phyloP scores from a whole-genome alignment of 2,329 filamentous ascomycete genomes.

The Verticillium isaacii region DNA sequence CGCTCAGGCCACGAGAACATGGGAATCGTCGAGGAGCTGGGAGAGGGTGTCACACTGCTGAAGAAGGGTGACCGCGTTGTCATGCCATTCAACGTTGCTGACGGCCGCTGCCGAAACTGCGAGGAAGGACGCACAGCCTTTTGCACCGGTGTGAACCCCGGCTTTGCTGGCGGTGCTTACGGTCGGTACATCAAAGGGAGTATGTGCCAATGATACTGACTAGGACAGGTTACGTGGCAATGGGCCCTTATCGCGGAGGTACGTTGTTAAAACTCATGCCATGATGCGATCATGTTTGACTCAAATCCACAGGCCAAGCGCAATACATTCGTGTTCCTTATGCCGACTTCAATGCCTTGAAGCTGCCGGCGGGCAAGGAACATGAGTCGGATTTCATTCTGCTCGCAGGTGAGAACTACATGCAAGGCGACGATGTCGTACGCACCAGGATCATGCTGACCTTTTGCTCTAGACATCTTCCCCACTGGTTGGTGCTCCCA shows the following conservation, averaged over 20 bases:
- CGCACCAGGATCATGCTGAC: background rate
- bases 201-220: background rate
- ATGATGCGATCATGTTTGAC: slow-evolving; percentile 9
- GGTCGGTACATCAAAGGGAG: slow-evolving; percentile 11
- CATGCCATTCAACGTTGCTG: slow-evolving; percentile 61
- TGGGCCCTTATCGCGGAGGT: slow-evolving; percentile 45
- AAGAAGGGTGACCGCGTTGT: slow-evolving; percentile 61
- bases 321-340: slow-evolving; percentile 62
- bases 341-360: slow-evolving; percentile 62
- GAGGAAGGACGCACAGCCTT: slow-evolving; percentile 62
- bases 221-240: slow-evolving; percentile 47
- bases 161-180: slow-evolving; percentile 30
- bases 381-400: slow-evolving; percentile 57
- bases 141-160: slow-evolving; percentile 49
- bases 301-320: slow-evolving; percentile 34
- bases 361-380: slow-evolving; percentile 55
- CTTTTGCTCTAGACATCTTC: slow-evolving; percentile 26
- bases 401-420: slow-evolving; percentile 28
- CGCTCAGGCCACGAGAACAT: slow-evolving; percentile 50
- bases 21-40: slow-evolving; percentile 51
- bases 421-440: background rate
- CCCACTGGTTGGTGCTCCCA: slow-evolving; percentile 20
- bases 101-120: slow-evolving; percentile 59
- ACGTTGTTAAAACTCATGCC: background rate
- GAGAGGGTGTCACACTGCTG: slow-evolving; percentile 53